phyloP scores from a whole-genome alignment of 108 stramenopile genomes.

The Fragilaria radians region DNA sequence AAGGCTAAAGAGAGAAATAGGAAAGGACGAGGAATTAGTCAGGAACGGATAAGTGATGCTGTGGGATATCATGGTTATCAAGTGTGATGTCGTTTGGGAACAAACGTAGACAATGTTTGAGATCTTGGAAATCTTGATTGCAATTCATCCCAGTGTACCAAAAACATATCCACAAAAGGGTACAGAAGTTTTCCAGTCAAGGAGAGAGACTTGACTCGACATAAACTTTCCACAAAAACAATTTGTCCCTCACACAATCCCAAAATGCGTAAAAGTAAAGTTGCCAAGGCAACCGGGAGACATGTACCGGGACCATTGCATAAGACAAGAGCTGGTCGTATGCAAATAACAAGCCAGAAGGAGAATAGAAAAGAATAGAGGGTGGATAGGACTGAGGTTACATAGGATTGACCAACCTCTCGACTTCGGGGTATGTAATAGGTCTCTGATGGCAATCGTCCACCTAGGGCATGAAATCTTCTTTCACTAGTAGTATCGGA shows the following conservation, averaged over 20 bases:
- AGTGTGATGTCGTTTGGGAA: no score
- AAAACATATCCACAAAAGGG: constrained; percentile 72
- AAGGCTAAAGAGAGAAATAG: no score
- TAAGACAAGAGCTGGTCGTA: constrained; percentile 65
- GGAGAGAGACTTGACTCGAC: constrained; percentile 72
- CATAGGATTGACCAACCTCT: constrained; percentile 66
- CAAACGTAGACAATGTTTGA: constrained; percentile 33
- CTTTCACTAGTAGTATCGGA: constrained; percentile 59
- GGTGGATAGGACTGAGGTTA: constrained; percentile 44
- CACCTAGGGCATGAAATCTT: constrained; percentile 31
- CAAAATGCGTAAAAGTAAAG: constrained; percentile 46
- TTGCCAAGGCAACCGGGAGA: constrained; percentile 60
- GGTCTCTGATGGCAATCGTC: neutral
- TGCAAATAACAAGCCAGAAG: constrained; percentile 17
- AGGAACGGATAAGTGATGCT: no score
- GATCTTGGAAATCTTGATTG: constrained; percentile 40
- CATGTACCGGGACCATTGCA: constrained; percentile 90
- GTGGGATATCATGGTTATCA: no score
- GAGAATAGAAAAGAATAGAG: constrained; percentile 31
- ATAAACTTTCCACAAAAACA: constrained; percentile 84
- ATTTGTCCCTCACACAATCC: constrained; percentile 38
- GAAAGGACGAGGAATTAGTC: no score
- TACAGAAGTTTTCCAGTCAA: constrained; percentile 86
- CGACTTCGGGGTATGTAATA: constrained; percentile 63
- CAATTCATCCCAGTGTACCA: constrained; percentile 83